These are phyloP conservation scores for Xylaria cubensis DNA, from an alignment of 495 filamentous ascomycete genomes.

Conservation along the genomic window DNA sequence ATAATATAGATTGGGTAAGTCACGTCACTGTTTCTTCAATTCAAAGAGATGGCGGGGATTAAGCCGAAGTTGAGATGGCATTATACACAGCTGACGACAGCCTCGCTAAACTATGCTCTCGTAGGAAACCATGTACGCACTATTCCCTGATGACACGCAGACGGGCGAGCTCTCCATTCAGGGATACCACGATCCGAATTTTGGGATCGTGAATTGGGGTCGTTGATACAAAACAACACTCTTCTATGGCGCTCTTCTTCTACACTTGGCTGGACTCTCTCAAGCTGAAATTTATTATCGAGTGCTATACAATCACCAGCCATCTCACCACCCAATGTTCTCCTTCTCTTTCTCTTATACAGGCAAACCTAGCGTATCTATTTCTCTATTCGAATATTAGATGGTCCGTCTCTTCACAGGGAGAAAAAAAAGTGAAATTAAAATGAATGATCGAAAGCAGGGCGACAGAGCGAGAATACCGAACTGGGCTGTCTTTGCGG, in stretches of 20 bases:
- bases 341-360: conserved; percentile 28
- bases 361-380: conserved; percentile 28
- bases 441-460: not conserved
- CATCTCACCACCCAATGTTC: not conserved
- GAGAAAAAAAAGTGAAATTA: not conserved
- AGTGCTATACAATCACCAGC: not conserved
- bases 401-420: not conserved
- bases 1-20: conserved; percentile 47
- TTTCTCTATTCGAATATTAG: not conserved
- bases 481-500: not conserved
- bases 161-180: conserved; percentile 46
- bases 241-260: not conserved
- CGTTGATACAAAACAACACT: conserved; percentile 18
- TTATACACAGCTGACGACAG: not conserved
- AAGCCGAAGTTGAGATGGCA: not conserved
- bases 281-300: not conserved
- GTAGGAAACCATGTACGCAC: conserved; percentile 42
- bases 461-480: not conserved
- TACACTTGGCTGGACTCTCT: not conserved
- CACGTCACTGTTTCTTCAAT: not conserved
- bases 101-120: not conserved
- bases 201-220: conserved; percentile 34
- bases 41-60: not conserved
- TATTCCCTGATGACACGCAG: conserved; percentile 47
- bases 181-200: conserved; percentile 42